Percentiles rank a stretch among this genome's conserved stretches.
Evolutionary conservation across 345 rosid genomes (phyloP).

Genomic region (Lepidium africanum): DNA sequence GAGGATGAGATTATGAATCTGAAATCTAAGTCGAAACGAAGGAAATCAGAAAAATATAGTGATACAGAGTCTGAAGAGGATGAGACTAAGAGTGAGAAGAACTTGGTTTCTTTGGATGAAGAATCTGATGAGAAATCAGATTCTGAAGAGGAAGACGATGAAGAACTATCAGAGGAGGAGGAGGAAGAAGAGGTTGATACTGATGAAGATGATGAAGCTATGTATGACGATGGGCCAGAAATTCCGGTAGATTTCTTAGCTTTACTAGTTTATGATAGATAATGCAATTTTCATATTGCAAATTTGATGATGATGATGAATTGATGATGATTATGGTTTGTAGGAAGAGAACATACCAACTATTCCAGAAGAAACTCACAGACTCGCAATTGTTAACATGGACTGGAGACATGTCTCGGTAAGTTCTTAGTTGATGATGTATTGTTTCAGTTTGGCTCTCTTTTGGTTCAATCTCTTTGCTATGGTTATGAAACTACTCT

Average conservation of each 20-base stretch:
- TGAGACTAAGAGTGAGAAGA: constrained; percentile 1
- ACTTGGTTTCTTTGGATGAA: constrained; percentile 30
- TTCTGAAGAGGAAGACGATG: constrained; percentile 34
- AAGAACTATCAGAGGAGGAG: constrained; percentile 9
- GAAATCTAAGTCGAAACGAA: neutral
- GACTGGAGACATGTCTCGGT: constrained; percentile 95
- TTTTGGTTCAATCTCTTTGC: neutral
- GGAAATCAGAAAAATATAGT: constrained; percentile 14
- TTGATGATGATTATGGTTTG: neutral
- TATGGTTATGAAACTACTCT: no score
- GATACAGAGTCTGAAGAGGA: constrained; percentile 5
- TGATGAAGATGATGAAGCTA: constrained; percentile 39
- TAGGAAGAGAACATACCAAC: constrained; percentile 61
- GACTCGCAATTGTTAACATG: constrained; percentile 80
- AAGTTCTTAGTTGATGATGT: constrained; percentile 9
- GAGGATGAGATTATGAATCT: constrained; percentile 11
- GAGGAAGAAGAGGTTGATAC: constrained; percentile 46
- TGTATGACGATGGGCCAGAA: constrained; percentile 41
- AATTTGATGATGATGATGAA: neutral
- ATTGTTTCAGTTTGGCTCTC: neutral
- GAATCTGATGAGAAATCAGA: constrained; percentile 41
- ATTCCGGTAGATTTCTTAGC: constrained; percentile 29
- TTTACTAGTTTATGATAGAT: neutral
- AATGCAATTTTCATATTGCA: neutral
- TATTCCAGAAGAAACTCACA: constrained; percentile 62